phyloP scores from a whole-genome alignment of 108 stramenopile species.

The Mediolabrus comicus region DNA sequence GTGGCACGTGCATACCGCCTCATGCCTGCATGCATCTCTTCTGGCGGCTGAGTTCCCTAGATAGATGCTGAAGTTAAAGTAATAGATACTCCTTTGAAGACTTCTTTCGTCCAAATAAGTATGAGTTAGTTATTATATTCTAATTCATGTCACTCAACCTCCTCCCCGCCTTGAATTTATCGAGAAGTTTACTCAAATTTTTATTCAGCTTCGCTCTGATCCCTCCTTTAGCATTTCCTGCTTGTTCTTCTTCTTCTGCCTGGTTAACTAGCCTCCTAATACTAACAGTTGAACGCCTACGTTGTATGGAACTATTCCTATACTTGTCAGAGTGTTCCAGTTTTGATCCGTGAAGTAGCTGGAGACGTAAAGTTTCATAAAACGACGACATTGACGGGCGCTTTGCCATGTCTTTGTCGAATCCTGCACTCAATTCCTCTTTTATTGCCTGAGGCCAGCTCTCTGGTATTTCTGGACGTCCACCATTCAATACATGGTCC shows the following conservation, averaged over 20 bases:
- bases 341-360: neutral
- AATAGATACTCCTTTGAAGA: no score
- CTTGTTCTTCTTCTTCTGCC: neutral
- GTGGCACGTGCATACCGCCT: no score
- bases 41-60: no score
- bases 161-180: neutral
- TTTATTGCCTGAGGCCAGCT: constrained; percentile 19
- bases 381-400: constrained; percentile 19
- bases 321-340: neutral
- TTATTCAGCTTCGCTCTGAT: neutral
- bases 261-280: neutral
- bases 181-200: neutral
- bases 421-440: constrained; percentile 2
- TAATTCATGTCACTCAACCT: neutral
- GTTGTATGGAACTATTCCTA: neutral
- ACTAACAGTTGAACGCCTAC: constrained; percentile 4
- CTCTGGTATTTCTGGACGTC: constrained; percentile 13
- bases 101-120: no score
- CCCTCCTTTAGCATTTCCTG: neutral
- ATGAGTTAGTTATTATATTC: no score
- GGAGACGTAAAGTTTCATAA: constrained; percentile 10
- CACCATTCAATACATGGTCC: constrained; percentile 4
- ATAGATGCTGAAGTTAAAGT: no score
- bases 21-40: no score
- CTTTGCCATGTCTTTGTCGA: constrained; percentile 1